Evolutionary conservation across 1,139 yeast genomes (phyloP), one percentile per base, ranked within the genome.

Genomic region (Oligophagozyma castellii): DNA sequence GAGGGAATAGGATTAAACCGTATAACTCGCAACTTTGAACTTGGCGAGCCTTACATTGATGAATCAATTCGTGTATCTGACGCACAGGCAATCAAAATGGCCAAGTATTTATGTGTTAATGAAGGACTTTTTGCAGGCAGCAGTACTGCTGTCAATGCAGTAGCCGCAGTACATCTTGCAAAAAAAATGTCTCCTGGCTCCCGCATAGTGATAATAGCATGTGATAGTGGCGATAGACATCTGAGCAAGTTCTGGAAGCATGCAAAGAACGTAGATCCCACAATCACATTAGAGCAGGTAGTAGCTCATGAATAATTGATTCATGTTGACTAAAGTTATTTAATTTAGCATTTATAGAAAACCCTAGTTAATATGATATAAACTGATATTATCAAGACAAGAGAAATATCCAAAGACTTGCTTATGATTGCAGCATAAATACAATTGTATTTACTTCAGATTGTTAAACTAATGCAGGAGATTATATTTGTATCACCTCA

Each of bases 1-100:
- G 98, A 89, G 54, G 98, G 98, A 0, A 78, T 89, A 24, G 98
- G 98, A 0, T 58, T 89, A 33, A 89, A 83, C 46, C 61, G 98
- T 39, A 58, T 89, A 21, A 89, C 98, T 0, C 68, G 68, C 46
- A 89, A 89, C 51, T 80, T 89, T 50, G 58, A 63, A 29, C 70
- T 67, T 28, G 96, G 84, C 1, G 89, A 77, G 42, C 44, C 53
- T 1, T 64, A 56, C 37, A 73, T 89, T 11, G 93, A 83, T 48
- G 84, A 75, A 37, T 78, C 95, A 0, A 61, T 80, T 11, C 60
- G 86, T 33, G 94, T 89, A 2, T 56, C 70, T 3, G 98, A 89
- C 46, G 63, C 56, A 1, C 79, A 86, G 50, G 93, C 96, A 0
- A 45, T 83, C 18, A 69, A 66, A 40, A 89, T 89, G 96, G 96